phyloP scores from a whole-genome alignment of 2,329 filamentous ascomycete genomes.

The Orbilia blumenaviensis region DNA sequence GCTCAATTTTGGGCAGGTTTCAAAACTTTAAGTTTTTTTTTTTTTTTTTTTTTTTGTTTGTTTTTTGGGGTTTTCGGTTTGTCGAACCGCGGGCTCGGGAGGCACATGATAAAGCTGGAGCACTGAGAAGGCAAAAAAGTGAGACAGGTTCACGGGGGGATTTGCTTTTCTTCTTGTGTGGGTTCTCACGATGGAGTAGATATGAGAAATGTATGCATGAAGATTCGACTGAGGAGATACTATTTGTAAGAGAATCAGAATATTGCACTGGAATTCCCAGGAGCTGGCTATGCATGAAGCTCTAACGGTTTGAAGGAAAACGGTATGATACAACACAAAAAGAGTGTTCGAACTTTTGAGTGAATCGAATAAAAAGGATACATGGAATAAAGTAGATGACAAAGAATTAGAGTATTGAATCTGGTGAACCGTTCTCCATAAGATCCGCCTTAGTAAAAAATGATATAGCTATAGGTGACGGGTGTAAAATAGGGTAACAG shows the following conservation, averaged over 20 bases:
- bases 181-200: neutral
- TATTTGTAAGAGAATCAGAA: slow-evolving; percentile 14
- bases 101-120: slow-evolving; percentile 10
- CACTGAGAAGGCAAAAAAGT: neutral
- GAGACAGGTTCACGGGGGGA: slow-evolving; percentile 8
- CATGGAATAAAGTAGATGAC: neutral
- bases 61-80: no score
- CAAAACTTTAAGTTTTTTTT: neutral
- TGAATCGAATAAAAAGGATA: neutral
- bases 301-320: slow-evolving; percentile 1
- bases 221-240: neutral
- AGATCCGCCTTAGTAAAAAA: neutral
- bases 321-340: slow-evolving; percentile 44
- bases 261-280: neutral
- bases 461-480: neutral
- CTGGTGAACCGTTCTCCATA: neutral
- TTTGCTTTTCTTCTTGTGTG: neutral
- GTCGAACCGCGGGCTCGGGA: slow-evolving; percentile 12
- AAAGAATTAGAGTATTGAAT: slow-evolving; percentile 6
- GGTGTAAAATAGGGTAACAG: slow-evolving; percentile 4
- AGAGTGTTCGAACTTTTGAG: neutral
- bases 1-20: slow-evolving; percentile 26
- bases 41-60: neutral
- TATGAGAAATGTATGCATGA: neutral
- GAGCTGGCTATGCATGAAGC: neutral